A percentile compares a stretch with the other conserved stretches of the same genome.
phyloP scores from a whole-genome alignment of 768 basidiomycete species.

The Nidularia pulvinata region DNA sequence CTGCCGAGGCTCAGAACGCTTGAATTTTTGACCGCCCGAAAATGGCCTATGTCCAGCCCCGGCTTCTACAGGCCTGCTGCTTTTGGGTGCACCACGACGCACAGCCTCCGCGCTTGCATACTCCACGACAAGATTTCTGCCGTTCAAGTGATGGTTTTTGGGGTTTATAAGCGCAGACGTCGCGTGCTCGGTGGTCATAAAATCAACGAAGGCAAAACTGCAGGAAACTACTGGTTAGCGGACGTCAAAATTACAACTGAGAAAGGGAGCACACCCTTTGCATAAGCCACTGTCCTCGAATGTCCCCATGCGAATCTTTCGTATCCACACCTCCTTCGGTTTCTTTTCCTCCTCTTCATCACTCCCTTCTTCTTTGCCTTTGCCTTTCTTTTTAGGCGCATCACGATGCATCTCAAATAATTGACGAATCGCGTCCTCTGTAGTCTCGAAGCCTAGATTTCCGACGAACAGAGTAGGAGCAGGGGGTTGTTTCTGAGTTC shows the following conservation, averaged over 20 bases:
- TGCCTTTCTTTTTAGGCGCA: slow-evolving; percentile 23
- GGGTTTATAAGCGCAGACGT: slow-evolving; percentile 82
- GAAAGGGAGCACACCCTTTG: slow-evolving; percentile 73
- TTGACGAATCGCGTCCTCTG: slow-evolving; percentile 70
- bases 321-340: slow-evolving; percentile 53
- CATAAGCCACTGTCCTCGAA: slow-evolving; percentile 96
- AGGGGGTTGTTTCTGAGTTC: slow-evolving; percentile 78
- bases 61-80: not conserved
- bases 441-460: slow-evolving; percentile 91
- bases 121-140: slow-evolving; percentile 84
- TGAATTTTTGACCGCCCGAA: not conserved
- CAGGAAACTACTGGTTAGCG: not conserved
- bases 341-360: slow-evolving; percentile 22
- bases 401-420: slow-evolving; percentile 70
- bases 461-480: slow-evolving; percentile 91
- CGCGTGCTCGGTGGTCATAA: slow-evolving; percentile 74
- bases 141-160: slow-evolving; percentile 82
- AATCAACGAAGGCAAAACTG: slow-evolving; percentile 96
- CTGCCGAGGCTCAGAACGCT: not conserved
- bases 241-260: not conserved
- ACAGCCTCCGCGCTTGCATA: slow-evolving; percentile 91
- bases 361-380: slow-evolving; percentile 21
- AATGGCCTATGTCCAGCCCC: slow-evolving; percentile 1
- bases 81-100: slow-evolving; percentile 63
- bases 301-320: slow-evolving; percentile 90